Conservation (phyloP, 2,329 filamentous ascomycete genomes). For the Arachnopeziza araneosa region DNA sequence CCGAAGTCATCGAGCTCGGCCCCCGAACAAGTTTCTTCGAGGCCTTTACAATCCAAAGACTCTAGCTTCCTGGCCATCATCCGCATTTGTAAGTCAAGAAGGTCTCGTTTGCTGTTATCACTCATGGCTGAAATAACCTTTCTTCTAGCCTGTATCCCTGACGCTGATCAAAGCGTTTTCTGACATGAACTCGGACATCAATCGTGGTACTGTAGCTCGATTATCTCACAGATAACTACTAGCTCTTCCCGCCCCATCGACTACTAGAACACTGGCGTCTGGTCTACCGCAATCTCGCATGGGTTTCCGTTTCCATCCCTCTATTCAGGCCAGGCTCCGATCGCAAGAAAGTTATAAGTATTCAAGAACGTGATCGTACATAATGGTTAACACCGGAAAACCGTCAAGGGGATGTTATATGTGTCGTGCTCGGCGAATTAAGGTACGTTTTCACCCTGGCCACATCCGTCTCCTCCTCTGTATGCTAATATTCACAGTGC, state of each 20-base stretch:
- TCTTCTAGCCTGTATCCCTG: background rate
- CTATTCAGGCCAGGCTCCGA: background rate
- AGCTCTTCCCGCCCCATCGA: background rate
- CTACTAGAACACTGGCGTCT: background rate
- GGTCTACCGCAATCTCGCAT: background rate
- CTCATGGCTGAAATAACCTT: background rate
- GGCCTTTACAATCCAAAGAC: background rate
- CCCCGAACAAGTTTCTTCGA: background rate
- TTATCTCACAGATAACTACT: background rate
- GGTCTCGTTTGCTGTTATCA: background rate
- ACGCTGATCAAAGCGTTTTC: background rate
- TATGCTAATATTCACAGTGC: constrained; percentile 41
- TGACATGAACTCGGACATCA: background rate
- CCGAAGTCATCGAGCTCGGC: background rate
- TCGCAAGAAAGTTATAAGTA: background rate
- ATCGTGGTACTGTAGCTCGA: background rate
- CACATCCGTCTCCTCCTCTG: background rate
- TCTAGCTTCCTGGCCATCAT: background rate
- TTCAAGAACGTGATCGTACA: background rate
- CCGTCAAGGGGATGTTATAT: constrained; percentile 64
- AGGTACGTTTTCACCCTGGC: constrained; percentile 1
- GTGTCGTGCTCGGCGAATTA: constrained; percentile 62
- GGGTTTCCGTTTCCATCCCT: background rate
- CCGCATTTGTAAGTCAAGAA: background rate
- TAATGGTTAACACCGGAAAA: constrained; percentile 59